phyloP scores from a whole-genome alignment of 164 flowering plant species.

The Magnolia kwangsiensis region DNA sequence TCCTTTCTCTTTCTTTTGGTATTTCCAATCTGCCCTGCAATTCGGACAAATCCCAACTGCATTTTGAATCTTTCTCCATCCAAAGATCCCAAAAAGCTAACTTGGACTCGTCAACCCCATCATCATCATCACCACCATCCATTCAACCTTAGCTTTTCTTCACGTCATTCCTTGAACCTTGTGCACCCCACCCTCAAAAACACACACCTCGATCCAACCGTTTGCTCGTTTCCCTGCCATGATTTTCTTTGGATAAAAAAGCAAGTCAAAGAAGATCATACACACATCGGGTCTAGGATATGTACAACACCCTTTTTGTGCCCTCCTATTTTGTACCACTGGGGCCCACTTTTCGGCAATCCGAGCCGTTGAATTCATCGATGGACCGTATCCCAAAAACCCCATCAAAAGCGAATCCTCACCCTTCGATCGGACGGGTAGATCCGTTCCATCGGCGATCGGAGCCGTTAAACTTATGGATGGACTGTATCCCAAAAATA shows the following conservation, averaged over 20 bases:
- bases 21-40: background rate
- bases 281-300: background rate
- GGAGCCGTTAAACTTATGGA: no score
- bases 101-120: conserved; percentile 55
- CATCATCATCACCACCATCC: conserved; percentile 16
- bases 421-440: no score
- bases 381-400: no score
- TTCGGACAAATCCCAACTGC: background rate
- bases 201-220: conserved; percentile 16
- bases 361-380: no score
- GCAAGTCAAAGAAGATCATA: conserved; percentile 19
- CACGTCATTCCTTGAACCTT: conserved; percentile 25
- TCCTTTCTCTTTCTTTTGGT: background rate
- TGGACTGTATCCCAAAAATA: no score
- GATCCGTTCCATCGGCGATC: no score
- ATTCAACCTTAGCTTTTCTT: conserved; percentile 24
- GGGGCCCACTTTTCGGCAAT: no score
- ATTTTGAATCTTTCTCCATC: background rate
- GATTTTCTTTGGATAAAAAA: conserved; percentile 26
- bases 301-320: no score
- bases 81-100: conserved; percentile 25
- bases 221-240: conserved; percentile 25
- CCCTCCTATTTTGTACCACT: no score
- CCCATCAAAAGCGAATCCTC: no score
- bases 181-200: conserved; percentile 16